phyloP scores from a whole-genome alignment of 352 stramenopile species.

The Phytophthora pisi region DNA sequence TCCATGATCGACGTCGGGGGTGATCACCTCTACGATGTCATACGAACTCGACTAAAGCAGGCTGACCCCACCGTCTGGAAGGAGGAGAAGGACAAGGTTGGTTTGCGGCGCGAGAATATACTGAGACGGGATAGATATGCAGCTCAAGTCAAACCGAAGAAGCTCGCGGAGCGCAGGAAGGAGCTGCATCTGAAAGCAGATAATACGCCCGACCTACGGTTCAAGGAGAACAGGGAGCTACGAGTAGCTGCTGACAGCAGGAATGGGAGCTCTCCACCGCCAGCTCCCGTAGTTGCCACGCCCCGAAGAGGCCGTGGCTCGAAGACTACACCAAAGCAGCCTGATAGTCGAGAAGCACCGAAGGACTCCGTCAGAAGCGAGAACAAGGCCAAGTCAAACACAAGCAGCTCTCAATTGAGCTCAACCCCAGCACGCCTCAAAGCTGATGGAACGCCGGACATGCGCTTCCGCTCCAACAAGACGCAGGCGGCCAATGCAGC shows the following conservation, averaged over 20 bases:
- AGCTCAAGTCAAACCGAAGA: background rate
- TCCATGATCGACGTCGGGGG: constrained; percentile 7
- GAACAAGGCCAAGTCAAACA: background rate
- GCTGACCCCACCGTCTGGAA: constrained; percentile 9
- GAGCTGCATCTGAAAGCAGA: background rate
- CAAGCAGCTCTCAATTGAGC: background rate
- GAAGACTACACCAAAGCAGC: too few species aligned
- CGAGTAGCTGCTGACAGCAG: background rate
- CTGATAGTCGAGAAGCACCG: background rate
- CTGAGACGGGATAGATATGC: background rate
- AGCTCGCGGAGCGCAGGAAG: background rate
- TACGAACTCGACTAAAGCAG: constrained; percentile 12
- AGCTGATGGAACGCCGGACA: background rate
- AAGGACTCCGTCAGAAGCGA: too few species aligned
- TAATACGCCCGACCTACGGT: background rate
- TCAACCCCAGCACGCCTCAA: background rate
- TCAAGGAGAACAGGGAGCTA: background rate
- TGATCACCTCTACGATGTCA: constrained; percentile 14
- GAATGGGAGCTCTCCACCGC: background rate
- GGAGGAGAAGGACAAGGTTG: background rate
- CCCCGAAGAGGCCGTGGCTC: too few species aligned
- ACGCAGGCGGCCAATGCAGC: background rate
- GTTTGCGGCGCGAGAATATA: background rate
- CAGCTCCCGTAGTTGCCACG: background rate
- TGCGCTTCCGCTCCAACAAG: background rate